Base-by-base conservation (phyloP, 1,284 basidiomycete species). In the Psilocybe mexicana region DNA sequence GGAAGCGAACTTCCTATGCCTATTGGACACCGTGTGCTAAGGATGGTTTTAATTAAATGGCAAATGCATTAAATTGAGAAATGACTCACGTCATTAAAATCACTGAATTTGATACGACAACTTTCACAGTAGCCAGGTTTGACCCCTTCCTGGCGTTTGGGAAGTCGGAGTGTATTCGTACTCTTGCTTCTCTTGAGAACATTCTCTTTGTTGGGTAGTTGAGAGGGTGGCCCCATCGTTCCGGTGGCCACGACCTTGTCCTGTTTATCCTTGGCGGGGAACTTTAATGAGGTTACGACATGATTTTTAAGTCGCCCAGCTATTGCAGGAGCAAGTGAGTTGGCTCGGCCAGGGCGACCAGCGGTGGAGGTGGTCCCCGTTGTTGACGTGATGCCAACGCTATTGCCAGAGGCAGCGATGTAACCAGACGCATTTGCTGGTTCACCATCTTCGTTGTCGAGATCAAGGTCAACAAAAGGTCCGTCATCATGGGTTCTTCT, bases 81-180 rank as follows among this genome's bases (percentile, higher is more conserved):
- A 46, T 55, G 44, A 77, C 87, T 69, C 65, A 96, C 95, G 63
- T 80, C 74, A 61, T 87, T 86, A 67, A 99, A 96, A 73, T 98
- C 90, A 0, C 90, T 88, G 70, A 96, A 99, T 71, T 94, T 93
- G 55, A 84, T 70, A 24, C 96, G 84, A 74, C 97, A 99, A 72
- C 96, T 97, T 71, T 99, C 97, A 74, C 97, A 99, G 74, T 98
- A 99, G 8, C 97, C 97, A 6, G 96, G 93, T 72, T 94, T 98
- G 68, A 83, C 90, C 53, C 84, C 90, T 75, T 94, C 93, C 61
- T 93, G 89, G 40, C 92, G 84, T 67, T 84, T 88, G 6, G 89
- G 84, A 53, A 92, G 74, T 62, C 84, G 79, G 48, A 93, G 73
- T 0, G 88, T 90, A 67, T 89, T 90, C 48, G 87, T 92, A 64